phyloP scores from a whole-genome alignment of 2,329 filamentous ascomycete genomes.

The Pseudocercospora fuligena region DNA sequence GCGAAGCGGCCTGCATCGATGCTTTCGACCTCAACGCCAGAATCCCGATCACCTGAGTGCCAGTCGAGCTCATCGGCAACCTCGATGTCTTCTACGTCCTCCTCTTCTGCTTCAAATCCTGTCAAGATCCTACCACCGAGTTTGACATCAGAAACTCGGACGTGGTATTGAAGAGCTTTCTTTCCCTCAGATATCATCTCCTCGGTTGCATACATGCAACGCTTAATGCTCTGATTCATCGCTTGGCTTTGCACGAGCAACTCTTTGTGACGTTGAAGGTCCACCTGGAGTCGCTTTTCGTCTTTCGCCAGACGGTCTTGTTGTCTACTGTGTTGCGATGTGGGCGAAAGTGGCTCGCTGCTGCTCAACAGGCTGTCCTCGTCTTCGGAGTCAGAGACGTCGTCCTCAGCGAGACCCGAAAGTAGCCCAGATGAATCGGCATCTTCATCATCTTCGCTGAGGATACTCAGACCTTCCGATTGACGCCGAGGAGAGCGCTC shows the following conservation, averaged over 20 bases:
- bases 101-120: slow-evolving; percentile 55
- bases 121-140: slow-evolving; percentile 79
- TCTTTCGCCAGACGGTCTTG: slow-evolving; percentile 70
- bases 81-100: slow-evolving; percentile 22
- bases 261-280: slow-evolving; percentile 86
- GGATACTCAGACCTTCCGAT: slow-evolving; percentile 36
- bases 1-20: slow-evolving; percentile 19
- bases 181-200: slow-evolving; percentile 86
- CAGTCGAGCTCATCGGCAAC: not conserved
- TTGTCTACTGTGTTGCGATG: slow-evolving; percentile 48
- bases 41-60: slow-evolving; percentile 38
- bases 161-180: slow-evolving; percentile 82
- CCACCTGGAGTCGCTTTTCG: slow-evolving; percentile 80
- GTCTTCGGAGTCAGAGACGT: slow-evolving; percentile 18
- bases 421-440: slow-evolving; percentile 35
- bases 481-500: slow-evolving; percentile 43
- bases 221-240: slow-evolving; percentile 91
- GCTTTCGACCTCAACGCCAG: slow-evolving; percentile 39
- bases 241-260: slow-evolving; percentile 88
- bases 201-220: slow-evolving; percentile 88
- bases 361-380: slow-evolving; percentile 40
- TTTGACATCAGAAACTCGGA: slow-evolving; percentile 77
- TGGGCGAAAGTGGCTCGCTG: slow-evolving; percentile 38
- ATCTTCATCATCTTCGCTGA: slow-evolving; percentile 42
- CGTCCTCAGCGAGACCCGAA: slow-evolving; percentile 30